A percentile compares a stretch with the other conserved stretches of the same genome.
Evolutionary conservation across 768 basidiomycete species (phyloP).

Genomic region (Tricholoma flavovirens): DNA sequence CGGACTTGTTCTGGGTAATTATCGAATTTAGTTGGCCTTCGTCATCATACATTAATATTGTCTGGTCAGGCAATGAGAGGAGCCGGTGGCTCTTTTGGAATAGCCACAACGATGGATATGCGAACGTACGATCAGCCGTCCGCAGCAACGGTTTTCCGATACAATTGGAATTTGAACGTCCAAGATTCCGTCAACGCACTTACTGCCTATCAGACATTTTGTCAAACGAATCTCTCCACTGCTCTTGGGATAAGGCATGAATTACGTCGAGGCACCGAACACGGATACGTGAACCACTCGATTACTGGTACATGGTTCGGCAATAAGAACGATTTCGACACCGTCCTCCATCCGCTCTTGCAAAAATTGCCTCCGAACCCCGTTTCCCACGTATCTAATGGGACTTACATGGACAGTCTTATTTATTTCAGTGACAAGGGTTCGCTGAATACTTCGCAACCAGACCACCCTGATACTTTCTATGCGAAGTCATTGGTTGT

Average conservation of each 20-base stretch:
- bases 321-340: not conserved
- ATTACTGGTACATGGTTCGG: not conserved
- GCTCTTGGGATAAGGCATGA: not conserved
- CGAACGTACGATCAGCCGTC: constrained; percentile 31
- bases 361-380: not conserved
- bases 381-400: not conserved
- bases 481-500: not conserved
- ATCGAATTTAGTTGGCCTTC: constrained; percentile 12
- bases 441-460: not conserved
- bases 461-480: not conserved
- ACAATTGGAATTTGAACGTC: not conserved
- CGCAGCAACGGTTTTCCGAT: constrained; percentile 26
- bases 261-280: not conserved
- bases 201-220: not conserved
- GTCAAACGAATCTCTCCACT: not conserved
- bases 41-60: not conserved
- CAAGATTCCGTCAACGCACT: not conserved
- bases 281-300: not conserved
- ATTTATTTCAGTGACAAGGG: not conserved
- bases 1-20: not conserved
- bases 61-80: constrained; percentile 32
- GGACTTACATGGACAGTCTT: not conserved
- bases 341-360: not conserved
- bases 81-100: constrained; percentile 33
- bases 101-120: constrained; percentile 30